Conservation (phyloP, 2,329 filamentous ascomycete genomes). For the Penicillium verrucosum region DNA sequence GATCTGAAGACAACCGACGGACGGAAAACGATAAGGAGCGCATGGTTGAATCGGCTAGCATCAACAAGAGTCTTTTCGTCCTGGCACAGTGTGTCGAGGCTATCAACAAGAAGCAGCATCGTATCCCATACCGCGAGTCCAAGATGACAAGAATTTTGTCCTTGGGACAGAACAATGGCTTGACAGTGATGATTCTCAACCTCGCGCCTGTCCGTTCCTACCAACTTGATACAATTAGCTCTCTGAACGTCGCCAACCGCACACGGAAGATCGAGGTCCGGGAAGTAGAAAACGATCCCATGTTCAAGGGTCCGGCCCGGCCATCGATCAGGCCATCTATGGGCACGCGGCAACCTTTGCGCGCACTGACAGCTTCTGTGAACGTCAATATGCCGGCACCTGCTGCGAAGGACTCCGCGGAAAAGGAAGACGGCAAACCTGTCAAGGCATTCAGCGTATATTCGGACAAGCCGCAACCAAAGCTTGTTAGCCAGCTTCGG, state of each 20-base stretch:
- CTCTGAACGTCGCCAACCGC: conserved; percentile 88
- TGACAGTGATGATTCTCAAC: conserved; percentile 96
- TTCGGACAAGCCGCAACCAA: conserved; percentile 59
- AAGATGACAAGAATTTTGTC: conserved; percentile 97
- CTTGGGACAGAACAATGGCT: conserved; percentile 88
- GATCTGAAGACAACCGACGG: conserved; percentile 90
- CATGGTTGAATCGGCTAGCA: conserved; percentile 90
- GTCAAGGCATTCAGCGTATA: conserved; percentile 84
- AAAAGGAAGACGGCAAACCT: conserved; percentile 64
- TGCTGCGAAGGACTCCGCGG: conserved; percentile 49
- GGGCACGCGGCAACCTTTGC: conserved; percentile 70
- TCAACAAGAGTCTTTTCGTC: conserved; percentile 96
- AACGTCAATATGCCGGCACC: conserved; percentile 65
- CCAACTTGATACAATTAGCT: conserved; percentile 89
- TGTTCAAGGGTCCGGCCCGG: conserved; percentile 72
- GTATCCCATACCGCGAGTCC: conserved; percentile 89
- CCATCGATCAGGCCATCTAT: conserved; percentile 43
- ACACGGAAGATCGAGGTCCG: conserved; percentile 95
- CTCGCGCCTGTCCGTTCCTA: conserved; percentile 88
- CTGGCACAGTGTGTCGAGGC: conserved; percentile 93
- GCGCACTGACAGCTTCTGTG: conserved; percentile 70
- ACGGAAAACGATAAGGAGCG: conserved; percentile 93
- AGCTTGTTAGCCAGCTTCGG: conserved; percentile 43
- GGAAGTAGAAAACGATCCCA: conserved; percentile 92
- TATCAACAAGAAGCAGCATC: conserved; percentile 69